Conservation (phyloP, 2,329 filamentous ascomycete species). For the Penicillium sp. region DNA sequence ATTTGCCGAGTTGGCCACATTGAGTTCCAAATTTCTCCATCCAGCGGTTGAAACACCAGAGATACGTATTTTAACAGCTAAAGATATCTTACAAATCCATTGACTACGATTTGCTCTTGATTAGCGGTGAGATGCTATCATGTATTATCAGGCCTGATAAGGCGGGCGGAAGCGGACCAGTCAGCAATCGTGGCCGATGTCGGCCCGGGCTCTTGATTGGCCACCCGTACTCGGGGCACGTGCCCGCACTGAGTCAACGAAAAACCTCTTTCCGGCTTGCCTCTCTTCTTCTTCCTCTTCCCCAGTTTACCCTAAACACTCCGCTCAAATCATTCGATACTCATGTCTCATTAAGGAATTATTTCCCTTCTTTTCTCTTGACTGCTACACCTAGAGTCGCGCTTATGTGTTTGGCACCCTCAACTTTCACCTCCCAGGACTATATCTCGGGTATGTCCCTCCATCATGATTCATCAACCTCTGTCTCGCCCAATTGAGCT, state of each 20-base stretch:
- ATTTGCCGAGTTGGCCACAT: too few relatives aligned
- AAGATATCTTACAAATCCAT: neutral
- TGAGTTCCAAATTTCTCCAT: too few relatives aligned
- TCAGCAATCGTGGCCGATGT: constrained; percentile 12
- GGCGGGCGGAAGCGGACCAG: neutral
- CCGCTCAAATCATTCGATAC: constrained; percentile 3
- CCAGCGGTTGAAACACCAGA: neutral
- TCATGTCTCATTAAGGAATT: constrained; percentile 32
- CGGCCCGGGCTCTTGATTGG: constrained; percentile 28
- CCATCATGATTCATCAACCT: neutral
- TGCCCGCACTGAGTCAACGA: constrained; percentile 24
- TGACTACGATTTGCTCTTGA: neutral
- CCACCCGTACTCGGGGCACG: constrained; percentile 28
- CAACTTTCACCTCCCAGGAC: constrained; percentile 82
- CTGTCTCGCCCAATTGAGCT: constrained; percentile 4
- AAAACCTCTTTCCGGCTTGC: constrained; percentile 17
- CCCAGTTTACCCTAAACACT: constrained; percentile 10
- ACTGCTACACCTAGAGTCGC: constrained; percentile 52
- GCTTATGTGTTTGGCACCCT: constrained; percentile 83
- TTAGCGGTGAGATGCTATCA: neutral
- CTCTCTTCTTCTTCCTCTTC: constrained; percentile 12
- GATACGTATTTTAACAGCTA: too few relatives aligned
- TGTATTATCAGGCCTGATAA: neutral
- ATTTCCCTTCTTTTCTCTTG: constrained; percentile 21
- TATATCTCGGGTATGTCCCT: constrained; percentile 61